Evolutionary conservation across 352 stramenopile species (phyloP).

Genomic region (Achlya hypogyna): DNA sequence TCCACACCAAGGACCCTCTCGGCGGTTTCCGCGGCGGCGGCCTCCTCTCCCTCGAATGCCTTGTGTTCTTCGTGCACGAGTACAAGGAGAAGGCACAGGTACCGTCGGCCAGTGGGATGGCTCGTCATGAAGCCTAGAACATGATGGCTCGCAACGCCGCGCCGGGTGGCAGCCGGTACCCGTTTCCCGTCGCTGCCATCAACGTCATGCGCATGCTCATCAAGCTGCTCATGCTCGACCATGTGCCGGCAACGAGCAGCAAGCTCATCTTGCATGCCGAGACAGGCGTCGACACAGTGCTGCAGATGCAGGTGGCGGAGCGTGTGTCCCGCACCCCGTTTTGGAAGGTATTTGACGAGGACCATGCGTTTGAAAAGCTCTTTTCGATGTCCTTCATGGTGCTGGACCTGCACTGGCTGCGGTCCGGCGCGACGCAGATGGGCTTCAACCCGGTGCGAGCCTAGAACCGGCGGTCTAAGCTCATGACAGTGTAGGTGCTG

Average conservation of each 20-base stretch:
- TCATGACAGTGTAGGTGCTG: conserved; percentile 27
- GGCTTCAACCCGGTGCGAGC: conserved; percentile 47
- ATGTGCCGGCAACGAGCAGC: conserved; percentile 50
- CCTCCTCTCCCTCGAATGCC: conserved; percentile 56
- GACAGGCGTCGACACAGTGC: conserved; percentile 37
- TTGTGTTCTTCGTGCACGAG: conserved; percentile 68
- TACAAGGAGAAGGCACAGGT: conserved; percentile 58
- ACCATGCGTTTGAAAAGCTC: conserved; percentile 56
- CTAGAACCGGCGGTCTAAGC: background rate
- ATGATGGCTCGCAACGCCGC: conserved; percentile 74
- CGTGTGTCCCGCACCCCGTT: conserved; percentile 71
- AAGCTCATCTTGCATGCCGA: conserved; percentile 61
- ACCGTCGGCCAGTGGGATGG: background rate
- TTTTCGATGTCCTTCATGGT: conserved; percentile 83
- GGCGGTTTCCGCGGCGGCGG: conserved; percentile 69
- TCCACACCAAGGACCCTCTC: conserved; percentile 71
- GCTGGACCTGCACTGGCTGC: conserved; percentile 70
- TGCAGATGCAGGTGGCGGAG: conserved; percentile 68
- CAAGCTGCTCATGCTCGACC: conserved; percentile 73
- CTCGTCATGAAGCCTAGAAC: too few relatives aligned
- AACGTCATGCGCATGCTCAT: conserved; percentile 84
- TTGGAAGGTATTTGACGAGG: conserved; percentile 71
- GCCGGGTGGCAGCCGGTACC: conserved; percentile 64
- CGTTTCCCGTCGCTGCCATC: conserved; percentile 73
- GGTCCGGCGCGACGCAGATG: conserved; percentile 75